Percentiles rank a stretch among this genome's conserved stretches.
These are phyloP conservation scores for Dioscorea zingiberensis DNA, from an alignment of 106 monocot species.

Conservation along the genomic window DNA sequence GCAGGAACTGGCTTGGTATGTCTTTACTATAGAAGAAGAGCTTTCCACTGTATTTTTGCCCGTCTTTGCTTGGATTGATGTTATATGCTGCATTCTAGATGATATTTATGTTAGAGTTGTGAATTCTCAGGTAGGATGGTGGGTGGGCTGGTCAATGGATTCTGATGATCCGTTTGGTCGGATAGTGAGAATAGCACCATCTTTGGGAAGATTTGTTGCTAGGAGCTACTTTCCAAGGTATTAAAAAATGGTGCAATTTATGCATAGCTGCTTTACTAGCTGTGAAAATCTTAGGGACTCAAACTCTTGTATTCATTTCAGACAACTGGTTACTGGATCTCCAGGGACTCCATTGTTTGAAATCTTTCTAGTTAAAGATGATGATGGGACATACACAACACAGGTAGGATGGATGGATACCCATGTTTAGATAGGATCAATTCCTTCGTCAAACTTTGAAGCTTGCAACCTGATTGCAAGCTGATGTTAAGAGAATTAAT, in stretches of 20 bases:
- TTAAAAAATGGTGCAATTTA: constrained; percentile 3
- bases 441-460: no score
- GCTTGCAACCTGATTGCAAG: no score
- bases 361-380: constrained; percentile 83
- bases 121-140: constrained; percentile 81
- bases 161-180: constrained; percentile 74
- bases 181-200: constrained; percentile 62
- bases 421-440: no score
- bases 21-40: background rate
- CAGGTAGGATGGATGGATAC: constrained; percentile 51
- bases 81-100: background rate
- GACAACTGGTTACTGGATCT: constrained; percentile 76
- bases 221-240: constrained; percentile 87
- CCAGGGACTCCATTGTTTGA: constrained; percentile 78
- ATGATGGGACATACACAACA: constrained; percentile 52
- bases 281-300: background rate
- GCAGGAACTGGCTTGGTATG: constrained; percentile 80
- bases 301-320: constrained; percentile 18
- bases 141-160: constrained; percentile 82
- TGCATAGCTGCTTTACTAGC: background rate
- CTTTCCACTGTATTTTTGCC: background rate
- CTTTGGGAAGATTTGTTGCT: constrained; percentile 75
- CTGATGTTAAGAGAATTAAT: constrained; percentile 1
- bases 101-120: background rate
- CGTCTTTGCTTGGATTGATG: background rate